Conservation (phyloP, 169 alveolate species). For the Plasmodium malariae region DNA sequence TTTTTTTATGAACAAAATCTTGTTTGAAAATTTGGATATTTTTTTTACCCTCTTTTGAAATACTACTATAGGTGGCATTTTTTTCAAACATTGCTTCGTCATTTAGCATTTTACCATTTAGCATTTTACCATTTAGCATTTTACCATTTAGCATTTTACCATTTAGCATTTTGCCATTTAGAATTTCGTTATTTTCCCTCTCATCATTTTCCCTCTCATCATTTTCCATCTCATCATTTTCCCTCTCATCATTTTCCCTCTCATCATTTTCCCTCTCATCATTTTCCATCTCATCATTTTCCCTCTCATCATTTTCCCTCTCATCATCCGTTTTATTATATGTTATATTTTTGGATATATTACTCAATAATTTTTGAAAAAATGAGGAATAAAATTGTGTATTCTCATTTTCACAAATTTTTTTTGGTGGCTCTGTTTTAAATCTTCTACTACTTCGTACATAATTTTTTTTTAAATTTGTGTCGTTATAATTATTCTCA, state of each 20-base stretch:
- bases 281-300: not conserved
- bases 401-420: not conserved
- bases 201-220: too few species aligned
- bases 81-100: too few species aligned
- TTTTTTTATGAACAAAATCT: too few species aligned
- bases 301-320: not conserved
- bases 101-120: too few species aligned
- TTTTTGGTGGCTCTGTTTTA: conserved; percentile 66
- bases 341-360: conserved; percentile 27
- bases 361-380: conserved; percentile 44
- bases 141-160: too few species aligned
- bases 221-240: not conserved
- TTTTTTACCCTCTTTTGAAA: too few species aligned
- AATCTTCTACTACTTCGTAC: conserved; percentile 51
- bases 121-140: too few species aligned
- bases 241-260: not conserved
- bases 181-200: too few species aligned
- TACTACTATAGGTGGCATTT: too few species aligned
- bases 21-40: too few species aligned
- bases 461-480: not conserved
- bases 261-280: not conserved
- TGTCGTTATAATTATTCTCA: conserved; percentile 55
- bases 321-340: not conserved
- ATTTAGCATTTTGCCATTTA: too few species aligned
- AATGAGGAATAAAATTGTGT: conserved; percentile 8